Percentiles rank a stretch among this genome's conserved stretches.
Conservation (phyloP, 768 basidiomycete species). For the Kwoniella bestiolae region DNA sequence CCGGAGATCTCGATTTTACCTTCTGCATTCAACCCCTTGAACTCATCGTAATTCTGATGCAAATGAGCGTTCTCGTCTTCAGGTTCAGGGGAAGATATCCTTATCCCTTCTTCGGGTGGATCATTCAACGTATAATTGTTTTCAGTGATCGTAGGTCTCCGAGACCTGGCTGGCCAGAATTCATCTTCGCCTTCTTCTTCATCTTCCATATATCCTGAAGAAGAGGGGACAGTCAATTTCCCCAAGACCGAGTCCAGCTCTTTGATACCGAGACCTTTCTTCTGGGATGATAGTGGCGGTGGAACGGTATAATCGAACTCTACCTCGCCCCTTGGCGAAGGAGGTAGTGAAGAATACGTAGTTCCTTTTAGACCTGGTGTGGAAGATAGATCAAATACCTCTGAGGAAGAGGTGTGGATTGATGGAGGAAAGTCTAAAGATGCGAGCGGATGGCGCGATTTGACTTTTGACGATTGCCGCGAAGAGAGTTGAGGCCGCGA, state of each 20-base stretch:
- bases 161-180: constrained; percentile 39
- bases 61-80: not conserved
- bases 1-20: constrained; percentile 22
- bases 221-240: constrained; percentile 2
- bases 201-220: not conserved
- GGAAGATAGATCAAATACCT: constrained; percentile 27
- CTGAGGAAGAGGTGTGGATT: constrained; percentile 36
- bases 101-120: not conserved
- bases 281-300: not conserved
- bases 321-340: constrained; percentile 40
- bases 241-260: constrained; percentile 30
- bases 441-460: not conserved
- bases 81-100: constrained; percentile 14
- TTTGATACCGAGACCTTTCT: constrained; percentile 22
- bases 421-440: not conserved
- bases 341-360: constrained; percentile 49
- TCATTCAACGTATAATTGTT: not conserved
- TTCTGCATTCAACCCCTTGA: constrained; percentile 9
- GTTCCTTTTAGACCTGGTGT: constrained; percentile 20
- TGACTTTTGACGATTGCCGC: not conserved
- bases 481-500: constrained; percentile 1
- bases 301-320: constrained; percentile 10
- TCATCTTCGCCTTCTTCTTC: constrained; percentile 25
- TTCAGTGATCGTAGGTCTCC: constrained; percentile 28
- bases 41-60: not conserved